Evolutionary conservation across 1,284 basidiomycete species (phyloP).

Genomic region (Kalmanozyma brasiliensis): DNA sequence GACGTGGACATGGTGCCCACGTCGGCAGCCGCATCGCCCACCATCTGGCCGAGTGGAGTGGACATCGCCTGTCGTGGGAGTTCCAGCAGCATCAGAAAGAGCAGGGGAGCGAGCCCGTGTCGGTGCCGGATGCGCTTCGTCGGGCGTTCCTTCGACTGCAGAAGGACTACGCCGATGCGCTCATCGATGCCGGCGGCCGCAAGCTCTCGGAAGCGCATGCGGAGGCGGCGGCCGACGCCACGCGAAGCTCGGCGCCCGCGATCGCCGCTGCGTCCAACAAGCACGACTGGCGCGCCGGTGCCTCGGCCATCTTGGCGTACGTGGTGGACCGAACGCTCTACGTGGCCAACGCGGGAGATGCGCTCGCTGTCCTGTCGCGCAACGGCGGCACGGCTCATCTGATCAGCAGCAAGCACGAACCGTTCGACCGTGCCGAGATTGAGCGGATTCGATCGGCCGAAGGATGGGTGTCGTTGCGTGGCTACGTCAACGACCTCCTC

Average conservation of each 20-base stretch:
- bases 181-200: slow-evolving; percentile 58
- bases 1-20: slow-evolving; percentile 70
- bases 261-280: slow-evolving; percentile 52
- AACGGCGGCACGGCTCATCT: slow-evolving; percentile 79
- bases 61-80: slow-evolving; percentile 56
- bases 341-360: slow-evolving; percentile 89
- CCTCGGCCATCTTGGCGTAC: slow-evolving; percentile 88
- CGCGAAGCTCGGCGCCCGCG: slow-evolving; percentile 43
- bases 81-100: slow-evolving; percentile 46
- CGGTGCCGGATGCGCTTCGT: slow-evolving; percentile 58
- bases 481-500: slow-evolving; percentile 90
- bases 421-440: slow-evolving; percentile 86
- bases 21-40: slow-evolving; percentile 74
- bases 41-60: slow-evolving; percentile 58
- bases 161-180: slow-evolving; percentile 62
- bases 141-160: slow-evolving; percentile 63
- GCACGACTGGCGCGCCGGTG: slow-evolving; percentile 68
- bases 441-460: slow-evolving; percentile 88
- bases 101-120: slow-evolving; percentile 30
- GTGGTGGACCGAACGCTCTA: slow-evolving; percentile 83
- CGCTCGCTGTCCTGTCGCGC: slow-evolving; percentile 86
- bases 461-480: slow-evolving; percentile 95
- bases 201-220: slow-evolving; percentile 51
- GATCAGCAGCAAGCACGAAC: slow-evolving; percentile 86
- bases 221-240: slow-evolving; percentile 33